Evolutionary conservation across 495 filamentous ascomycete species (phyloP), one percentile per base, ranked within the genome.

Genomic region (Trichoderma orchidacearum): DNA sequence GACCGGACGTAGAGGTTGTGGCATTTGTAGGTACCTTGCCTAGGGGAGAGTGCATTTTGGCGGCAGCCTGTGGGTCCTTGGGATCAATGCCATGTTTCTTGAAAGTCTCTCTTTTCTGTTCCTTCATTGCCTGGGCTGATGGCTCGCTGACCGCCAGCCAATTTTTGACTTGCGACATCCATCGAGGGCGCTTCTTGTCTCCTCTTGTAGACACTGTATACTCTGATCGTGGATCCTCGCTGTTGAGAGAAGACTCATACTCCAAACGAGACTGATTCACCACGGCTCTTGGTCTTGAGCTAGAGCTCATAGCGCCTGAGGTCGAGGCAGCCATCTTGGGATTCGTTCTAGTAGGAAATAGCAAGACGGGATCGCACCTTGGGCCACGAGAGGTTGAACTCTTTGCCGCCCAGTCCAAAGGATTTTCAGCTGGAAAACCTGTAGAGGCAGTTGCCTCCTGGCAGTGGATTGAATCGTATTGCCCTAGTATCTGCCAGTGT

Each of bases 121-220:
- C 63, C 56, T 64, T 68, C 17, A 71, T 57, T 0, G 68, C 71
- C 12, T 72, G 67, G 13, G 64, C 56, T 2, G 73, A 74, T 3
- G 73, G 73, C 29, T 76, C 73, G 31, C 64, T 68, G 8, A 66
- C 64, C 0, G 66, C 62, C 9, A 72, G 57, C 73, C 73, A 76
- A 25, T 59, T 66, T 36, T 72, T 70, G 35, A 75, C 53, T 27
- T 72, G 68, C 51, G 61, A 60, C 12, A 73, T 34, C 67, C 67
- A 69, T 2, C 41, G 23, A 13, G 41, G 41, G 5, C 41, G 18
- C 41, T 48, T 48, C 41, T 48, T 48, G 21, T 48, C 41, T 8
- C 17, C 17, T 45, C 11, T 45, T 4, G n/a, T 45, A 8, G 41
- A 48, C 18, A 28, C 13, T 2, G 41, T 27, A 13, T 25, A 48